These are phyloP conservation scores for Lipomyces orientalis DNA, from an alignment of 805 yeast species.

Conservation along the genomic window DNA sequence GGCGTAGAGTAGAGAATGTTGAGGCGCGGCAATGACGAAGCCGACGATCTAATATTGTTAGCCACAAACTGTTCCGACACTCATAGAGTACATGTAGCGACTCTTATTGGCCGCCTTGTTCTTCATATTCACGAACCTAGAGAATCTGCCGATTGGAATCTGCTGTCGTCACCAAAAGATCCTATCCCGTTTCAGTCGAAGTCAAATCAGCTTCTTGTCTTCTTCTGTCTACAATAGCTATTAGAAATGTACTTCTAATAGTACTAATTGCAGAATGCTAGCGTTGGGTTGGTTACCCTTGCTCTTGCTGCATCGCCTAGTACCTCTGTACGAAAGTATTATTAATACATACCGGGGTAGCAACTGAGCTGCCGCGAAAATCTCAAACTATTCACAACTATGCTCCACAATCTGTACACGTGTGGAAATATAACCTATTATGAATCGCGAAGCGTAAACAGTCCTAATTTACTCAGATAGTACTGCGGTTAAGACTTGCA, in stretches of 20 bases:
- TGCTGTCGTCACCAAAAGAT: neutral
- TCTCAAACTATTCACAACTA: neutral
- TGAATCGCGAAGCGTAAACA: neutral
- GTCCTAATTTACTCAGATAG: neutral
- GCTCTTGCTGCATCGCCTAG: neutral
- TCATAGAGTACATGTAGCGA: neutral
- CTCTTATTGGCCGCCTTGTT: neutral
- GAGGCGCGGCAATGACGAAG: neutral
- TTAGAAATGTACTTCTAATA: neutral
- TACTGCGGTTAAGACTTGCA: neutral
- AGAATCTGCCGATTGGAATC: neutral
- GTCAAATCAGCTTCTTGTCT: neutral
- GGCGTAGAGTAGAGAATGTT: neutral
- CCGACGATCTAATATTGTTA: neutral
- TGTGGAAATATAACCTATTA: neutral
- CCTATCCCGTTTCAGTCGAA: neutral
- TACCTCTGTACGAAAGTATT: neutral
- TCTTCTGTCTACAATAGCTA: neutral
- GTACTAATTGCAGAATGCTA: neutral
- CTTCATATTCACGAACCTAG: neutral
- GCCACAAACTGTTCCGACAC: no score
- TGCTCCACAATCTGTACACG: neutral
- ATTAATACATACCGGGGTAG: neutral
- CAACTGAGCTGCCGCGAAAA: neutral
- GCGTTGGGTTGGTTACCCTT: neutral